Conservation (phyloP, 2,329 filamentous ascomycete genomes). For the Diaporthe citri region DNA sequence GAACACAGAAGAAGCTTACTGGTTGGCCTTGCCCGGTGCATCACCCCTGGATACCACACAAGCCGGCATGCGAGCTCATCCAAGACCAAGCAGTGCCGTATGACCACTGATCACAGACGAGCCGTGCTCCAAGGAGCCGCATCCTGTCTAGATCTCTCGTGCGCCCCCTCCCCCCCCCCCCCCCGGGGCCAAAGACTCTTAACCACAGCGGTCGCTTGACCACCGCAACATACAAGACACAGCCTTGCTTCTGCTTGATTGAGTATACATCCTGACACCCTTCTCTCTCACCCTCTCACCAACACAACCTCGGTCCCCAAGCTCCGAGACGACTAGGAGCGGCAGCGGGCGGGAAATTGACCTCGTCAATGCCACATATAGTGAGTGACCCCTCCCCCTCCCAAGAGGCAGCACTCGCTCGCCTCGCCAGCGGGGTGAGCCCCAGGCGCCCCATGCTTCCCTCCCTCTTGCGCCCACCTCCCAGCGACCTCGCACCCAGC, state of each 20-base stretch:
- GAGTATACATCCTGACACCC: background rate
- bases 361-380: constrained; percentile 8
- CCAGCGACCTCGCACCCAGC: background rate
- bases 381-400: background rate
- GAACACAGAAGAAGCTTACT: background rate
- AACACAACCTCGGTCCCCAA: background rate
- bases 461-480: background rate
- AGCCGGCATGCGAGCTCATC: background rate
- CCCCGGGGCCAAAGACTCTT: background rate
- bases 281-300: background rate
- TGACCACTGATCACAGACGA: background rate
- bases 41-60: background rate
- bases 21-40: background rate
- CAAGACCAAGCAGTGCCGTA: background rate
- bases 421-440: background rate
- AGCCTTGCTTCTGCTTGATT: background rate
- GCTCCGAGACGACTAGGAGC: background rate
- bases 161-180: no score
- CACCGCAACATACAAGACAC: background rate
- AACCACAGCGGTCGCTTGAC: background rate
- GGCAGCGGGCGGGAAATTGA: background rate
- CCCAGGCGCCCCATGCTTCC: background rate
- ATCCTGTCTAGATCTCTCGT: background rate
- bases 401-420: constrained; percentile 3
- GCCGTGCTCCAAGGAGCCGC: background rate